Conservation (phyloP, 2,329 filamentous ascomycete genomes). For the Pseudogymnoascus sp. region DNA sequence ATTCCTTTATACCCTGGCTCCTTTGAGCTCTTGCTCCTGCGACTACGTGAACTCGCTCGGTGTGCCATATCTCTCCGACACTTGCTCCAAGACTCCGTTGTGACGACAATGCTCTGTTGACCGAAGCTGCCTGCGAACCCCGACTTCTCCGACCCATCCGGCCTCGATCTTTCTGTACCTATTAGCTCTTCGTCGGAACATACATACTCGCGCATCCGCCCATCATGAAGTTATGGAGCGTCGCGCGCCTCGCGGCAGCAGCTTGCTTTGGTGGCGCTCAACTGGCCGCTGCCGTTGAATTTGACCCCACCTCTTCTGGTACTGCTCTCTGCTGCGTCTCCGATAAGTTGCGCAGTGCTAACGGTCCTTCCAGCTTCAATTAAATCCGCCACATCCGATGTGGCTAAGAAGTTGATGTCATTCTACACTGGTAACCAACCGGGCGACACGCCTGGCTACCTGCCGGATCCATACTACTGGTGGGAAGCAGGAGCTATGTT, state of each 20-base stretch:
- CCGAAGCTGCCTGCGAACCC: neutral
- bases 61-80: neutral
- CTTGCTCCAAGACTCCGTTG: neutral
- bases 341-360: neutral
- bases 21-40: neutral
- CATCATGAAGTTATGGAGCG: neutral
- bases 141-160: neutral
- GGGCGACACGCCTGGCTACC: slow-evolving; percentile 41
- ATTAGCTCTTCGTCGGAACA: neutral
- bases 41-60: neutral
- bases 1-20: neutral
- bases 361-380: neutral
- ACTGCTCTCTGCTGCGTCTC: neutral
- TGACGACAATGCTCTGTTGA: neutral
- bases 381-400: neutral
- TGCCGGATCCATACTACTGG: slow-evolving; percentile 44
- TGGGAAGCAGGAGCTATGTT: slow-evolving; percentile 51
- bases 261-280: neutral
- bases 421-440: slow-evolving; percentile 41
- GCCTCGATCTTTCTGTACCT: neutral
- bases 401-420: slow-evolving; percentile 2
- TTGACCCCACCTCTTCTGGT: neutral
- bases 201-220: neutral
- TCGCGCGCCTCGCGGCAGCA: neutral
- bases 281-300: neutral